These are phyloP conservation scores for Yamadazyma atmosphaerica DNA, from an alignment of 1,139 yeast species.

Conservation along the genomic window DNA sequence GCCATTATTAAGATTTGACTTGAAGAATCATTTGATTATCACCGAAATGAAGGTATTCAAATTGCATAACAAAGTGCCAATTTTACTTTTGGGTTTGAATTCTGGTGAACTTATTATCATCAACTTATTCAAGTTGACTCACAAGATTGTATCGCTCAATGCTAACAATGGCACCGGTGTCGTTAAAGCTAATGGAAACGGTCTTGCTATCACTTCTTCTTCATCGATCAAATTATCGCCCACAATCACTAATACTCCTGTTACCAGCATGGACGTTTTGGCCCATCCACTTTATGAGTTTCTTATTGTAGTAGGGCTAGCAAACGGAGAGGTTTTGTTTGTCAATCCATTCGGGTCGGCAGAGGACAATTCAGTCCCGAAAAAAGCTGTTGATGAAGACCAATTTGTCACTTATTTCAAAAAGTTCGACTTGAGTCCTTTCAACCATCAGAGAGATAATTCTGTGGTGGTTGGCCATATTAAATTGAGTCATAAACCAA, in stretches of 20 bases:
- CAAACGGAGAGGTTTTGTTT: slow-evolving; percentile 43
- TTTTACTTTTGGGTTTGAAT: slow-evolving; percentile 37
- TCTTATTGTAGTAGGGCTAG: slow-evolving; percentile 38
- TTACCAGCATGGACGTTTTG: slow-evolving; percentile 36
- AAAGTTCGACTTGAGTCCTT: slow-evolving; percentile 39
- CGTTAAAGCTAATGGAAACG: slow-evolving; percentile 6
- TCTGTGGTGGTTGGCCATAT: slow-evolving; percentile 50
- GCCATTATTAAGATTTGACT: slow-evolving; percentile 36
- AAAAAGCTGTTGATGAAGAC: slow-evolving; percentile 34
- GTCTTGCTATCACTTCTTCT: neutral
- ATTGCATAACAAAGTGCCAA: slow-evolving; percentile 21
- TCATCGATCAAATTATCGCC: slow-evolving; percentile 11
- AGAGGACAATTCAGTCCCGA: slow-evolving; percentile 17
- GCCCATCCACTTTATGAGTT: slow-evolving; percentile 31
- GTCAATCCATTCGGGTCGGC: slow-evolving; percentile 28
- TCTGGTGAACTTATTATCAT: slow-evolving; percentile 35
- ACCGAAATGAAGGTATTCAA: slow-evolving; percentile 32
- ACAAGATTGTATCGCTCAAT: slow-evolving; percentile 22
- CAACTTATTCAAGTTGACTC: slow-evolving; percentile 29
- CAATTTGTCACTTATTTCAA: slow-evolving; percentile 39
- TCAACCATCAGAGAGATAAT: slow-evolving; percentile 12
- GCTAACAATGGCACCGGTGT: slow-evolving; percentile 13
- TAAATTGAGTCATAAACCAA: slow-evolving; percentile 58
- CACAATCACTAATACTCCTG: slow-evolving; percentile 18
- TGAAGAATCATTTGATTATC: slow-evolving; percentile 25